Percentiles rank a stretch among this genome's conserved stretches.
These are phyloP conservation scores for Neopestalotiopsis rosae DNA, from an alignment of 2,329 filamentous ascomycete species.

Conservation along the genomic window DNA sequence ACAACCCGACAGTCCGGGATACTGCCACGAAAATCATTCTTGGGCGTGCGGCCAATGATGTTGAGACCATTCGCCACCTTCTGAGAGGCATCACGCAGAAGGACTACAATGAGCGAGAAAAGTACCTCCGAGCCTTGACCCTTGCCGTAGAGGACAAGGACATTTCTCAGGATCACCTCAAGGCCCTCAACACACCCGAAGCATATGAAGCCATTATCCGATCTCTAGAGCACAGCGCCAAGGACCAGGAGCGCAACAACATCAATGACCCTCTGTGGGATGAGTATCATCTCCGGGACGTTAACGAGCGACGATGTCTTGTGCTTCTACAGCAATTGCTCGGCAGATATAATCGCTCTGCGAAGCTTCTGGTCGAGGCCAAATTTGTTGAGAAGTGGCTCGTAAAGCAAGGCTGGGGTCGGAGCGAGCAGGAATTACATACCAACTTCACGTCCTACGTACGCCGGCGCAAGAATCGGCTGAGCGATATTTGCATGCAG, in stretches of 20 bases:
- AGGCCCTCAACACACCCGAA: slow-evolving; percentile 53
- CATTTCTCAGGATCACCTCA: slow-evolving; percentile 44
- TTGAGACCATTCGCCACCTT: slow-evolving; percentile 52
- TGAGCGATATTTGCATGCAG: slow-evolving; percentile 56
- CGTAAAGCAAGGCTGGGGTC: slow-evolving; percentile 73
- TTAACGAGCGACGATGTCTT: slow-evolving; percentile 64
- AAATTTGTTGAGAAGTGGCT: slow-evolving; percentile 76
- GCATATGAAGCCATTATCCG: slow-evolving; percentile 64
- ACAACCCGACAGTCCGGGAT: slow-evolving; percentile 75
- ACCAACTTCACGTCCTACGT: slow-evolving; percentile 60
- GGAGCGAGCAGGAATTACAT: slow-evolving; percentile 54
- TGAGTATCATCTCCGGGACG: slow-evolving; percentile 67
- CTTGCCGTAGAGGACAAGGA: slow-evolving; percentile 56
- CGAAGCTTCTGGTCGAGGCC: slow-evolving; percentile 63
- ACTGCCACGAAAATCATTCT: slow-evolving; percentile 66
- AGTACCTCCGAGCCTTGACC: slow-evolving; percentile 60
- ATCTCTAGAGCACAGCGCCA: slow-evolving; percentile 61
- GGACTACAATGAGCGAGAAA: slow-evolving; percentile 64
- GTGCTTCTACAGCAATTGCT: slow-evolving; percentile 64
- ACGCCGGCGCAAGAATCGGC: slow-evolving; percentile 55
- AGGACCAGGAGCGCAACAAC: slow-evolving; percentile 53
- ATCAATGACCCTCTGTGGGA: slow-evolving; percentile 64
- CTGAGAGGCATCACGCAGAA: slow-evolving; percentile 63
- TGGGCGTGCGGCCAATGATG: slow-evolving; percentile 64
- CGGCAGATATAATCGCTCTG: slow-evolving; percentile 55